These are phyloP conservation scores for thale cress (Arabidopsis thaliana) DNA, from an alignment of 345 rosid species.

Conservation along the genomic window DNA sequence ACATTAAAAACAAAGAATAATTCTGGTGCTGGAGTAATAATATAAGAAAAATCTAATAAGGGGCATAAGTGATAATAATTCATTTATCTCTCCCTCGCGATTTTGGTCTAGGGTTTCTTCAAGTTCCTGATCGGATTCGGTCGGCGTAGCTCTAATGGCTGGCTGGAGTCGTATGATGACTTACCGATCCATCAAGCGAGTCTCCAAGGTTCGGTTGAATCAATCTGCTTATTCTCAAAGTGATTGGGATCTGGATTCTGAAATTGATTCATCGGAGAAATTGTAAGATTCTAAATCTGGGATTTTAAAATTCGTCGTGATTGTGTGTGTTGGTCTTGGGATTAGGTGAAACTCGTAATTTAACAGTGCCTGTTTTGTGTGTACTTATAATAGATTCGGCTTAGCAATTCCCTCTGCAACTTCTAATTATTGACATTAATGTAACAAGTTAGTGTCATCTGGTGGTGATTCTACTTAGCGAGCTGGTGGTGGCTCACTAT, in stretches of 20 bases:
- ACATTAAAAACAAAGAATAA: too few species aligned
- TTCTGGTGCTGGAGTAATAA: too few species aligned
- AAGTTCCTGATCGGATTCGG: constrained; percentile 18
- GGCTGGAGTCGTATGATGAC: constrained; percentile 95
- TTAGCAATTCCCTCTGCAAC: background rate
- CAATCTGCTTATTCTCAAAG: background rate
- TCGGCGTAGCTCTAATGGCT: constrained; percentile 92
- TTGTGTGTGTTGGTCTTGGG: background rate
- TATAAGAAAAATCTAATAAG: too few species aligned
- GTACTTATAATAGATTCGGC: background rate
- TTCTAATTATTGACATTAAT: constrained; percentile 1
- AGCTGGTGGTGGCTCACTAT: background rate
- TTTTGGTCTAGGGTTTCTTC: constrained; percentile 12
- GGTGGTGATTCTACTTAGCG: constrained; percentile 4
- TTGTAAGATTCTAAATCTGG: constrained; percentile 8
- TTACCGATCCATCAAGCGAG: constrained; percentile 79
- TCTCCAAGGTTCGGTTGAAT: constrained; percentile 66
- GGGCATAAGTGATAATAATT: too few species aligned
- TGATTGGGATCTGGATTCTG: too few species aligned
- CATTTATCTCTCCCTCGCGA: background rate
- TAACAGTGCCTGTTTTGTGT: too few species aligned
- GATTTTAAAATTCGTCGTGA: background rate
- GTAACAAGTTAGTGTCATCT: constrained; percentile 11
- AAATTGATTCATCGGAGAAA: background rate
- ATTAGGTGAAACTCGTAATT: constrained; percentile 11